Evolutionary conservation across 306 rosid species (phyloP), one percentile per base, ranked within the genome.

Genomic region (Cicer arietinum): DNA sequence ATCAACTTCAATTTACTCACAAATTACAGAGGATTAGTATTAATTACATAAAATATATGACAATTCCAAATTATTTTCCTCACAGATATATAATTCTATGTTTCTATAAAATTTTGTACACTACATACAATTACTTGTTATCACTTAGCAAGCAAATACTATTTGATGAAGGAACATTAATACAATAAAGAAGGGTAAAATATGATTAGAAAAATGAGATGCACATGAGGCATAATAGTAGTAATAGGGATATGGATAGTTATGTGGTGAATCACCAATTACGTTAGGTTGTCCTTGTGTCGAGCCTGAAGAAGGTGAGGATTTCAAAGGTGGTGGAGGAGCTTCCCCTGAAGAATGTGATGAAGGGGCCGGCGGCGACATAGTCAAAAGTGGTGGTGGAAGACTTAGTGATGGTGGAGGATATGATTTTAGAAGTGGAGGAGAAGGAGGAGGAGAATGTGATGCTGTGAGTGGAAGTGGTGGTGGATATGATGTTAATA

Each of bases 161-260:
- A 65, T 65, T 2, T 7, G 16, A 43, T 42, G 53, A 65, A 65
- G 39, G 10, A 65, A 43, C 35, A 65, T 16, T 5, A 65, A 14
- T 10, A 2, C 50, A 18, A 65, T 2, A 10, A 43, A 43, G 5
- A 65, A 43, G 1, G 17, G 40, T 6, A 43, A 30, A 43, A 10
- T 16, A 18, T 65, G 39, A 65, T 17, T 43, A 43, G 71, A 18
- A 65, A 65, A 65, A 42, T 65, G 16, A 10, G 71, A 43, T 17
- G 71, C 71, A 17, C 51, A 10, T 65, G 71, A 65, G 39, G 71
- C 51, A 65, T 65, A 65, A 44, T 65, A 65, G 43, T 65, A 65
- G 71, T 65, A 65, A 65, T 65, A 65, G 4, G 70, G 70, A 65
- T 65, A 65, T 10, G 71, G 71, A 43, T 65, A 43, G 35, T 65